phyloP scores from a whole-genome alignment of 2,329 filamentous ascomycete species.

The Aschersonia sp. region DNA sequence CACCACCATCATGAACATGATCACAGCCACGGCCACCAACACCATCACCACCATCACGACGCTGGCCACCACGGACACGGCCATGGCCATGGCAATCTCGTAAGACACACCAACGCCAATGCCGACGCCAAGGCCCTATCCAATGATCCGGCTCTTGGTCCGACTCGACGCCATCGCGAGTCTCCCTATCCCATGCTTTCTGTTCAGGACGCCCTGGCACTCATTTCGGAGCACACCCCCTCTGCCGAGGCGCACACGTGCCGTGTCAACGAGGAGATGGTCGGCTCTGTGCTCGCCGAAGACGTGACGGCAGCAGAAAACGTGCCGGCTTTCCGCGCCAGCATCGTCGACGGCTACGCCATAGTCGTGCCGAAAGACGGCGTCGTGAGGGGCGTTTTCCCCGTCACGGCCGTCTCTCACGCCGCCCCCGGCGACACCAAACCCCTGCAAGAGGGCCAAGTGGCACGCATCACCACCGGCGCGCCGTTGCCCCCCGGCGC shows the following conservation, averaged over 20 bases:
- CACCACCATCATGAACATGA: no score
- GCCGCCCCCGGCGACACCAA: slow-evolving; percentile 58
- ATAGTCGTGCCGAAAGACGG: slow-evolving; percentile 51
- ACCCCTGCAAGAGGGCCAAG: slow-evolving; percentile 54
- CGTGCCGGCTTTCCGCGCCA: slow-evolving; percentile 87
- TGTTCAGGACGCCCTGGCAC: slow-evolving; percentile 62
- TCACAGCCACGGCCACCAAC: slow-evolving; percentile 9
- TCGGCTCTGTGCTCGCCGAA: slow-evolving; percentile 69
- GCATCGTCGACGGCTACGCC: slow-evolving; percentile 94
- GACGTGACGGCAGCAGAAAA: slow-evolving; percentile 68
- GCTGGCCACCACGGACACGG: slow-evolving; percentile 10
- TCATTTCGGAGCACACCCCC: slow-evolving; percentile 64
- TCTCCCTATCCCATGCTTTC: slow-evolving; percentile 89
- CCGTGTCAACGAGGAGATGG: slow-evolving; percentile 49
- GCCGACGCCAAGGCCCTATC: slow-evolving; percentile 18
- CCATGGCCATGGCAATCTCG: slow-evolving; percentile 32
- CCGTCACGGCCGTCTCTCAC: slow-evolving; percentile 76
- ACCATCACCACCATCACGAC: slow-evolving; percentile 17
- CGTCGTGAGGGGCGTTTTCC: slow-evolving; percentile 64
- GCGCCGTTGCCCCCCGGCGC: slow-evolving; percentile 80
- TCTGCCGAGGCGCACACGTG: slow-evolving; percentile 38
- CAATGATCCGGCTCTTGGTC: slow-evolving; percentile 45
- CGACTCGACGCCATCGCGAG: slow-evolving; percentile 59
- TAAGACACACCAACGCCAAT: slow-evolving; percentile 49
- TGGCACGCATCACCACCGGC: slow-evolving; percentile 87